Base-by-base conservation (phyloP, 805 yeast species). In the Yamadazyma kitorensis region DNA sequence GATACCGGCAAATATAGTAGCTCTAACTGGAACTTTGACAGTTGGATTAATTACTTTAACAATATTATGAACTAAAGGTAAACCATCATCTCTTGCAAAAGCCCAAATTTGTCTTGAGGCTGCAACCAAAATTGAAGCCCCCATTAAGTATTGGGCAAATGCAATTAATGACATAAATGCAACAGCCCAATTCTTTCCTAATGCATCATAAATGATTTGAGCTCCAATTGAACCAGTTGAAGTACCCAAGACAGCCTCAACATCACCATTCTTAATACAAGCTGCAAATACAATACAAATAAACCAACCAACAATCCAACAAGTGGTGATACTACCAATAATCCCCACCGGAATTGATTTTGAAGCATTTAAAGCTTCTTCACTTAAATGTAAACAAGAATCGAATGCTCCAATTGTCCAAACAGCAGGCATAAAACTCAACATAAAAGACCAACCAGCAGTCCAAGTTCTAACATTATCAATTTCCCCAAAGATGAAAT, bases 321-420 rank as follows among this genome's bases (percentile, higher is more conserved):
- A 79, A 22, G 66, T 65, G n/a, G 66, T 40, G 31, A 79, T 76
- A 4, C 85, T 73, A 17, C 78, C 70, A 16, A 76, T 58, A 29
- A 82, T 80, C 27, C 86, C 87, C 29, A 74, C 57, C 4, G 88
- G 86, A 4, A 80, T 80, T 9, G 83, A 76, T 32, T 64, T 64
- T 4, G 77, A 63, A 15, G 87, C 82, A 49, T 79, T 74, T 34
- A 65, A 63, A 17, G 82, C 82, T 54, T 82, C 87, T 54, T 82
- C 89, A 15, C 82, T 68, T 76, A 80, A 76, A 59, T 82, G 87
- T 32, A 82, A 78, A 47, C 82, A 77, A 6, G 84, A 74, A 53
- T 82, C 88, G 53, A 80, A 81, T 0, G 83, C 78, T 17, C 84
- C 83, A 51, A 82, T 80, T 13, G 86, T 79, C 88, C 89, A 82